Evolutionary conservation across 2,329 filamentous ascomycete species (phyloP).

Genomic region (Neofusicoccum parvum): DNA sequence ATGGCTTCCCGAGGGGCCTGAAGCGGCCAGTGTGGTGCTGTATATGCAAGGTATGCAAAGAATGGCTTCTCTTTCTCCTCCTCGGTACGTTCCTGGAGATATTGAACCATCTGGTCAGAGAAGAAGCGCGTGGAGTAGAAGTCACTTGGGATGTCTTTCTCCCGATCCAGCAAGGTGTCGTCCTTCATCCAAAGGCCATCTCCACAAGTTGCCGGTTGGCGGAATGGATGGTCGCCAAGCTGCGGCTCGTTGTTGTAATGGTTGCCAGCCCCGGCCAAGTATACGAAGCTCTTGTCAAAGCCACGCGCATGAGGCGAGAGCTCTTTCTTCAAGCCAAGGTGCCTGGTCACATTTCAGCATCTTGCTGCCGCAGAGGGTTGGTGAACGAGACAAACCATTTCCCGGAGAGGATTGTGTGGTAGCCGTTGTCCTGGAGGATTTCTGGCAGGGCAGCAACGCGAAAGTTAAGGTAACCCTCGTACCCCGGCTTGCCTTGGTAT

Average conservation of each 20-base stretch:
- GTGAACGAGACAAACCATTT: background rate
- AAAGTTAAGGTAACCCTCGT: slow-evolving; percentile 20
- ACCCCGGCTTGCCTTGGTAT: slow-evolving; percentile 12
- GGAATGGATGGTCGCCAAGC: slow-evolving; percentile 10
- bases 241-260: slow-evolving; percentile 22
- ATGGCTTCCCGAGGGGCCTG: slow-evolving; percentile 16
- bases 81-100: slow-evolving; percentile 1
- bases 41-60: slow-evolving; percentile 17
- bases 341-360: background rate
- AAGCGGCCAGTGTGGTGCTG: slow-evolving; percentile 18
- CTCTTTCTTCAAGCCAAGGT: slow-evolving; percentile 19
- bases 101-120: slow-evolving; percentile 2
- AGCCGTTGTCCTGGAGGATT: slow-evolving; percentile 18
- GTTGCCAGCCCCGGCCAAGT: slow-evolving; percentile 15
- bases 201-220: background rate
- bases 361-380: too few relatives aligned
- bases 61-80: slow-evolving; percentile 19
- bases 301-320: slow-evolving; percentile 9
- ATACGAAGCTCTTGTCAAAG: slow-evolving; percentile 18
- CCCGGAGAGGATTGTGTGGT: slow-evolving; percentile 8
- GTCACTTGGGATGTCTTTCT: slow-evolving; percentile 7
- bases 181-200: slow-evolving; percentile 17
- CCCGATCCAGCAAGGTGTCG: slow-evolving; percentile 9
- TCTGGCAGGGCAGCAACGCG: slow-evolving; percentile 17
- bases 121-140: slow-evolving; percentile 17